Base-by-base conservation (phyloP, 2,329 filamentous ascomycete genomes). In the Alternaria sp. region DNA sequence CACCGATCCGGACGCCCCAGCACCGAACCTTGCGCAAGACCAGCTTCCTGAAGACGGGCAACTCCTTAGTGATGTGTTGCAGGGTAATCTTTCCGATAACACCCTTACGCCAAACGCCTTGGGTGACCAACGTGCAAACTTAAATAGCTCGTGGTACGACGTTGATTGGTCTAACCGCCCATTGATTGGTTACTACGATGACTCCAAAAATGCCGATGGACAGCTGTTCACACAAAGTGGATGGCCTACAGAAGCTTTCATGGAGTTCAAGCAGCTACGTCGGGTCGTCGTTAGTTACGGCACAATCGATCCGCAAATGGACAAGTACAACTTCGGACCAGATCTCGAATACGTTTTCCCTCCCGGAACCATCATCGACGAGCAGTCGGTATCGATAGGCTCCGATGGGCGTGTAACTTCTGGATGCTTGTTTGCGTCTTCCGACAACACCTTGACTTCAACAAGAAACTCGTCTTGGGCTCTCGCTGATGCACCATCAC, bases 201-300 rank as follows among this genome's bases (percentile, higher is more conserved):
- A 81, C 1, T 72, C 83, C 9, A 70, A 76, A 26, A 68, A 80
- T 44, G 51, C 68, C 11, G 68, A 77, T 4, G 80, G 81, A 17
- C 80, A 76, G 8, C 46, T 73, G 3, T 82, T 81, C 19, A 90
- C 88, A 1, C 72, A 81, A 1, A 83, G 89, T 76, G 89, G 89
- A 11, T 91, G 89, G 89, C 89, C 89, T 0, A 85, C 84, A n/a
- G 85, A 87, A 67, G 82, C 83, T 19, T 88, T 84, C 67, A 76
- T 90, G 32, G 86, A 88, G 67, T 82, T 89, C 47, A 80, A 81
- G 2, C 79, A 83, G 50, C 81, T 82, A n/a, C 84, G 84, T 66
- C 82, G 89, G 30, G 68, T 90, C 3, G 70, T 91, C 3, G 74
- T 86, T 9, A 83, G 84, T 40, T 88, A 86, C 72, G 88, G 88